These are phyloP conservation scores for Rhodotorula glutinis DNA, from an alignment of 1,284 basidiomycete species.

Conservation along the genomic window DNA sequence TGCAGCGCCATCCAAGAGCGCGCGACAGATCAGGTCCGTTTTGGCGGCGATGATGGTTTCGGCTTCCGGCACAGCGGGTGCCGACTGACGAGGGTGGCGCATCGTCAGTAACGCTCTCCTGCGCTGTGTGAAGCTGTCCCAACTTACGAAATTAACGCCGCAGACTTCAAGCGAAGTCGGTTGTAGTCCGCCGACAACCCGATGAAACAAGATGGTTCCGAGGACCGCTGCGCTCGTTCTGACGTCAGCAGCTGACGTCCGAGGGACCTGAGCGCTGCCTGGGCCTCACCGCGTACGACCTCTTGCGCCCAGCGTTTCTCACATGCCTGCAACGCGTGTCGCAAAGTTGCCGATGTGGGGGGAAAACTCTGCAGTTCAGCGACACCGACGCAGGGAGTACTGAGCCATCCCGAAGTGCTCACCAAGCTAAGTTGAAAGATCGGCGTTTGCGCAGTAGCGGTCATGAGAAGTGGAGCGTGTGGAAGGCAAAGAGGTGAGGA, in stretches of 20 bases:
- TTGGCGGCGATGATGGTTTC: constrained; percentile 21
- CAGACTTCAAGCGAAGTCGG: constrained; percentile 14
- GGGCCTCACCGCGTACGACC: constrained; percentile 16
- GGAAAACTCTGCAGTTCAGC: no score
- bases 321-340: constrained; percentile 8
- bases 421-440: no score
- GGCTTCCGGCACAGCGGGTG: constrained; percentile 7
- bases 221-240: constrained; percentile 14
- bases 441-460: no score
- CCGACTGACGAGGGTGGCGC: constrained; percentile 5
- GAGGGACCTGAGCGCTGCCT: rapidly evolving
- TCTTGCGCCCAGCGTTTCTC: constrained; percentile 12
- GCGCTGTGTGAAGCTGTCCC: neutral
- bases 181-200: constrained; percentile 13
- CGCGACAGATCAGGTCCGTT: constrained; percentile 11
- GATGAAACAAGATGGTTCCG: constrained; percentile 26
- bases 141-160: constrained; percentile 23
- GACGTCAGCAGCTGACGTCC: rapidly evolving
- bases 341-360: neutral
- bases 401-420: no score
- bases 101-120: no score
- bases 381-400: neutral
- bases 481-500: no score
- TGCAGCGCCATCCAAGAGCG: neutral
- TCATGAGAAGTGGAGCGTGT: no score